phyloP scores from a whole-genome alignment of 176 grass and related monocot genomes.

The Rhipidocladum racemiflorum region DNA sequence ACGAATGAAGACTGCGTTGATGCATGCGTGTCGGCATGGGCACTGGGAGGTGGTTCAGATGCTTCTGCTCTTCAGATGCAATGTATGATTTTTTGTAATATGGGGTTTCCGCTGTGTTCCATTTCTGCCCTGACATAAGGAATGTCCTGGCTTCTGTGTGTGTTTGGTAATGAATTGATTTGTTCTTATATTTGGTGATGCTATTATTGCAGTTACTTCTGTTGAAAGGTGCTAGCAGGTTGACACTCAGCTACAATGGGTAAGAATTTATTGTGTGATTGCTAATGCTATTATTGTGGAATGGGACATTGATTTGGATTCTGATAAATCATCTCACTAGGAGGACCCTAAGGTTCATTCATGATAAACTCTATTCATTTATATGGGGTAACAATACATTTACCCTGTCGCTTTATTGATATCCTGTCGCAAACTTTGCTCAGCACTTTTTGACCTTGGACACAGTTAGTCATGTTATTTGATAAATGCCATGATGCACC shows the following conservation, averaged over 20 bases:
- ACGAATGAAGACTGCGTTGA: constrained; percentile 76
- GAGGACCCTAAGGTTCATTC: too few species aligned
- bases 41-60: constrained; percentile 98
- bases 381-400: neutral
- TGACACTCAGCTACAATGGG: constrained; percentile 94
- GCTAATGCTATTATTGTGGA: constrained; percentile 51
- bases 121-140: neutral
- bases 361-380: neutral
- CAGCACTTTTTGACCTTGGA: constrained; percentile 75
- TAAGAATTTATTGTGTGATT: constrained; percentile 34
- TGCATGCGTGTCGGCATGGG: constrained; percentile 86
- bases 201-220: constrained; percentile 63
- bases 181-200: constrained; percentile 20
- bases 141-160: constrained; percentile 16
- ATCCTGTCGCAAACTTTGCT: constrained; percentile 68
- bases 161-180: constrained; percentile 15
- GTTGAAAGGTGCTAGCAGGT: constrained; percentile 81
- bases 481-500: constrained; percentile 89
- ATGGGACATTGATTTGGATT: constrained; percentile 81
- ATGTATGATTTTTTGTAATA: constrained; percentile 48
- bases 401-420: too few species aligned
- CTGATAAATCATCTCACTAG: constrained; percentile 33
- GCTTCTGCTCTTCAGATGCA: constrained; percentile 85
- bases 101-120: neutral
- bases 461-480: constrained; percentile 61